phyloP scores from a whole-genome alignment of 163 green algal genomes.

The Scenedesmus sp. region DNA sequence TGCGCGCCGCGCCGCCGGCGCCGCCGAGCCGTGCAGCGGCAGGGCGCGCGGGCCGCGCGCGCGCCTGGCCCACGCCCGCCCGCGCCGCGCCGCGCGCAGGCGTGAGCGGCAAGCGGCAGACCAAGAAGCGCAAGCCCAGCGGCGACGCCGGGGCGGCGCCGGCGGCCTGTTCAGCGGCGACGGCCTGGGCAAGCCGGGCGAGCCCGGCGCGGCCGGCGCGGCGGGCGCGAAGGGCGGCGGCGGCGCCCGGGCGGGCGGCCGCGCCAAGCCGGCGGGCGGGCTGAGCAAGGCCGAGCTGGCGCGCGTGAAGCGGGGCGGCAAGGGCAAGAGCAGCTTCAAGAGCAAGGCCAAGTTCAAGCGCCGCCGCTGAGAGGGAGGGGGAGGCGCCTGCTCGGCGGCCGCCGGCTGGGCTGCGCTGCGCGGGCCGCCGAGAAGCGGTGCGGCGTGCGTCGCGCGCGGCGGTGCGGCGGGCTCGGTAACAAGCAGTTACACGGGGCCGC shows the following conservation, averaged over 20 bases:
- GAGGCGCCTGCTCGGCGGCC: neutral
- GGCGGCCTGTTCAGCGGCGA: slow-evolving; percentile 43
- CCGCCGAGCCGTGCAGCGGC: neutral
- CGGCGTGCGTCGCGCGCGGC: no score
- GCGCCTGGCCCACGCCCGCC: no score
- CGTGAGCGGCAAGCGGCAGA: slow-evolving; percentile 22
- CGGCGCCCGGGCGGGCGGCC: neutral
- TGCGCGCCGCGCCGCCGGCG: slow-evolving; percentile 14
- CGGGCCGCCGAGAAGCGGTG: no score
- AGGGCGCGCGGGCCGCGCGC: neutral
- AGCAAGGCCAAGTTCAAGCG: slow-evolving; percentile 84
- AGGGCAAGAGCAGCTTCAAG: slow-evolving; percentile 85
- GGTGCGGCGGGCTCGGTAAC: no score
- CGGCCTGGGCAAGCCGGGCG: slow-evolving; percentile 31
- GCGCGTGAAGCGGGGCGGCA: slow-evolving; percentile 69
- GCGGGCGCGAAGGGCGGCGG: slow-evolving; percentile 9
- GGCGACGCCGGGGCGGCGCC: neutral
- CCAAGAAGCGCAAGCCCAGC: slow-evolving; percentile 50
- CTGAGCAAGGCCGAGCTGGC: slow-evolving; percentile 69
- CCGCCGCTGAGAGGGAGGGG: slow-evolving; percentile 21
- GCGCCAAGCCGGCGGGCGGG: slow-evolving; percentile 45
- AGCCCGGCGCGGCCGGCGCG: no score
- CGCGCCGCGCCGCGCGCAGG: slow-evolving; percentile 2
- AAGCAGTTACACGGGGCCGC: no score
- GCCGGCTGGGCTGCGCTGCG: no score